phyloP scores from a whole-genome alignment of 768 basidiomycete species.

The Sporobolomyces roseus region DNA sequence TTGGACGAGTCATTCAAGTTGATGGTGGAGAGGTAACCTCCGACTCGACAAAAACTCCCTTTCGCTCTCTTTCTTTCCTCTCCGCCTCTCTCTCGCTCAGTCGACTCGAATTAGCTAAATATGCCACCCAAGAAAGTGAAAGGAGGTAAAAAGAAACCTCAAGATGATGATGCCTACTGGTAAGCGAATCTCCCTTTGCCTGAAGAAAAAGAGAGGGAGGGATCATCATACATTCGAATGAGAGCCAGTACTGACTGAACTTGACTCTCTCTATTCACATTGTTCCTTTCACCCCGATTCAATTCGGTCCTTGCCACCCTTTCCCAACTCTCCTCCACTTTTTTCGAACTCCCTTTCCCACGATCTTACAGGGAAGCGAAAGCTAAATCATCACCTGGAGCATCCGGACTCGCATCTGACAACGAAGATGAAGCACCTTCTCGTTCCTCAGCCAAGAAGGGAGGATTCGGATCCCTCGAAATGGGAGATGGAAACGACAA shows the following conservation, averaged over 20 bases:
- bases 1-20: no score
- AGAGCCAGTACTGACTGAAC: no score
- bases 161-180: constrained; percentile 80
- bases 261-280: no score
- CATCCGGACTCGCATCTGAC: constrained; percentile 50
- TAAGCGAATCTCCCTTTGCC: constrained; percentile 46
- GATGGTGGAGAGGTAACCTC: no score
- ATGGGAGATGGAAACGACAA: constrained; percentile 44
- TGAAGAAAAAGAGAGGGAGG: no score
- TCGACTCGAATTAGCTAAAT: no score
- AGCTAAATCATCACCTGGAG: constrained; percentile 13
- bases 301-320: no score
- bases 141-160: constrained; percentile 81
- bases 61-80: neutral
- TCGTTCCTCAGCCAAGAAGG: constrained; percentile 21
- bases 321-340: constrained; percentile 4
- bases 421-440: constrained; percentile 48
- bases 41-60: no score
- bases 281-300: no score
- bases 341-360: no score
- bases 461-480: constrained; percentile 57
- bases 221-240: no score
- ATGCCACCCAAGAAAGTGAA: constrained; percentile 68
- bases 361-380: constrained; percentile 47
- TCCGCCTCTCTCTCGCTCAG: neutral